Evolutionary conservation across 805 yeast genomes (phyloP).

Genomic region (Spathaspora gorwiae): DNA sequence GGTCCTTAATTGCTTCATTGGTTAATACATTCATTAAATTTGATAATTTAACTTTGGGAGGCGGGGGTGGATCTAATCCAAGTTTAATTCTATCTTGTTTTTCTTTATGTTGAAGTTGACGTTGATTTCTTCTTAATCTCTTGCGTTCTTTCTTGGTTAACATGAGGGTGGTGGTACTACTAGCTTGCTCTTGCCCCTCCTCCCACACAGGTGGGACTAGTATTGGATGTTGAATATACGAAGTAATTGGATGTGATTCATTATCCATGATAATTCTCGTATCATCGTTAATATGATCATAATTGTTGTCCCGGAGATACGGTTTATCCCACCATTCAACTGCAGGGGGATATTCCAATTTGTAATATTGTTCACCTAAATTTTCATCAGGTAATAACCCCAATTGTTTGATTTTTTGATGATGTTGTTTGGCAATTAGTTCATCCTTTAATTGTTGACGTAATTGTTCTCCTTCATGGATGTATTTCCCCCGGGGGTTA

Average conservation of each 20-base stretch:
- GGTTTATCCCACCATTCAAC: conserved; percentile 90
- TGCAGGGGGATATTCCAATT: conserved; percentile 49
- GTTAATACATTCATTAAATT: conserved; percentile 86
- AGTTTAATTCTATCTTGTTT: conserved; percentile 71
- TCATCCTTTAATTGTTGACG: conserved; percentile 37
- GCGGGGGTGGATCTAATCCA: conserved; percentile 84
- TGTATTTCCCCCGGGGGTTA: conserved; percentile 60
- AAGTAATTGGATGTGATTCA: conserved; percentile 49
- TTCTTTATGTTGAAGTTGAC: conserved; percentile 61
- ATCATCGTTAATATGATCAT: conserved; percentile 28
- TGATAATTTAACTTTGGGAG: conserved; percentile 78
- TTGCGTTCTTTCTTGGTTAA: conserved; percentile 76
- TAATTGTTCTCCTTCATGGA: conserved; percentile 49
- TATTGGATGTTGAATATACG: conserved; percentile 81
- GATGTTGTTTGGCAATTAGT: conserved; percentile 14
- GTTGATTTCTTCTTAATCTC: conserved; percentile 63
- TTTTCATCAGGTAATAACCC: conserved; percentile 49
- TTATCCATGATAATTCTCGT: conserved; percentile 27
- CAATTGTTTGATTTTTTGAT: conserved; percentile 28
- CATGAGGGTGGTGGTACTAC: conserved; percentile 40
- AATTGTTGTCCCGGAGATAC: conserved; percentile 38
- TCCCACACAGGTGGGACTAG: conserved; percentile 61
- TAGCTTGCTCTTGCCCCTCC: conserved; percentile 28
- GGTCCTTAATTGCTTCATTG: conserved; percentile 80
- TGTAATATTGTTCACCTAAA: conserved; percentile 54